Evolutionary conservation across 306 rosid species (phyloP).

Genomic region (Sophora flavescens): DNA sequence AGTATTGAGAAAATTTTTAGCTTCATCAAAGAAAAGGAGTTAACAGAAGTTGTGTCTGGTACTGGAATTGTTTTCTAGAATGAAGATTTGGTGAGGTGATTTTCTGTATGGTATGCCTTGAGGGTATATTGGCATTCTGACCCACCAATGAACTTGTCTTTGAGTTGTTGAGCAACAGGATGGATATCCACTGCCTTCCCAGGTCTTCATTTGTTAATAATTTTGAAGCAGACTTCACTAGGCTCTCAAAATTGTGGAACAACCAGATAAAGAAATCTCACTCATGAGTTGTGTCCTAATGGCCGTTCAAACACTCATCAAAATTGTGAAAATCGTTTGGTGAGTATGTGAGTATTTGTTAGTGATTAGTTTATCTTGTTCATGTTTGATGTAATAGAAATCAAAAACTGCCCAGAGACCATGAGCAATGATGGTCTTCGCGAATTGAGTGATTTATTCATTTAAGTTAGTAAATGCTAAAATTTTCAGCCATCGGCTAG

Average conservation of each 20-base stretch:
- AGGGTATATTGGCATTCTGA: neutral
- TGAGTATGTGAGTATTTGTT: neutral
- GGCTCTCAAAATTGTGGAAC: neutral
- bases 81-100: conserved; percentile 18
- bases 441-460: conserved; percentile 10
- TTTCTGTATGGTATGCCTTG: conserved; percentile 24
- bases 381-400: neutral
- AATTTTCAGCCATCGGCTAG: neutral
- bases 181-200: neutral
- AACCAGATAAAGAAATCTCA: neutral
- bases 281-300: neutral
- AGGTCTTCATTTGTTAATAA: neutral
- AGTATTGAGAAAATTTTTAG: conserved; percentile 6
- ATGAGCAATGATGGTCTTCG: neutral
- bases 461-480: conserved; percentile 24
- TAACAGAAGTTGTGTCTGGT: neutral
- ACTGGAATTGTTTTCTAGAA: conserved; percentile 29
- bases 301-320: neutral
- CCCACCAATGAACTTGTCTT: neutral
- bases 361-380: neutral
- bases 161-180: conserved; percentile 14
- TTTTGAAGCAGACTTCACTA: conserved; percentile 18
- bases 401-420: neutral
- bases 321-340: neutral
- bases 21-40: conserved; percentile 21